Evolutionary conservation across 768 basidiomycete species (phyloP).

Genomic region (Sistotremastrum niveocremeum): DNA sequence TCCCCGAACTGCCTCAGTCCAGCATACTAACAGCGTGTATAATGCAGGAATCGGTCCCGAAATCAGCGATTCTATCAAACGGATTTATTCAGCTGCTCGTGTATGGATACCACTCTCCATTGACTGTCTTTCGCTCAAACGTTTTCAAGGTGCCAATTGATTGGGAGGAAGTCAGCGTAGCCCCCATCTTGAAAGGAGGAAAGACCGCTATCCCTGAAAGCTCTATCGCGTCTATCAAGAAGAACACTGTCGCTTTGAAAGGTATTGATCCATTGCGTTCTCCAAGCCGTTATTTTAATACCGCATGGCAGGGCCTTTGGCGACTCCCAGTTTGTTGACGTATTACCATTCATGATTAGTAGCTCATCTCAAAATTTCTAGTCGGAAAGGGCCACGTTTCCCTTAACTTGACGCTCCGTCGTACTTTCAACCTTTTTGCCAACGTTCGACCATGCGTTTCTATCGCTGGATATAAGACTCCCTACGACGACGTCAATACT

Average conservation of each 20-base stretch:
- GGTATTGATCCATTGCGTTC: constrained; percentile 29
- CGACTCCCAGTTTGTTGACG: constrained; percentile 76
- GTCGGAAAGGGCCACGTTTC: constrained; percentile 99
- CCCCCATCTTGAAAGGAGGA: constrained; percentile 84
- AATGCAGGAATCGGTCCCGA: constrained; percentile 89
- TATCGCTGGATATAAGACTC: constrained; percentile 94
- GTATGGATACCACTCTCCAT: constrained; percentile 25
- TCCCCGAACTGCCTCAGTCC: constrained; percentile 7
- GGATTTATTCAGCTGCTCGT: constrained; percentile 81
- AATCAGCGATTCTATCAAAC: constrained; percentile 91
- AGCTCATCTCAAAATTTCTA: constrained; percentile 19
- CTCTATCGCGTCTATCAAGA: constrained; percentile 85
- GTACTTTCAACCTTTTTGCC: constrained; percentile 97
- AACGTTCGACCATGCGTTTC: constrained; percentile 96
- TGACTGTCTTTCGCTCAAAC: constrained; percentile 3
- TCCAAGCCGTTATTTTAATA: constrained; percentile 1
- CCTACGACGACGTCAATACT: constrained; percentile 96
- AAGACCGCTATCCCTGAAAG: constrained; percentile 93
- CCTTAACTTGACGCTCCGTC: constrained; percentile 88
- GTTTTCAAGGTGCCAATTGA: constrained; percentile 75
- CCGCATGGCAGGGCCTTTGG: constrained; percentile 62
- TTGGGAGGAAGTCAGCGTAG: constrained; percentile 98
- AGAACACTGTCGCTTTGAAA: constrained; percentile 96
- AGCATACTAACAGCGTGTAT: constrained; percentile 4
- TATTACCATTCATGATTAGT: constrained; percentile 2